Evolutionary conservation across 805 yeast species (phyloP).

Genomic region (Lipomyces mesembrius): DNA sequence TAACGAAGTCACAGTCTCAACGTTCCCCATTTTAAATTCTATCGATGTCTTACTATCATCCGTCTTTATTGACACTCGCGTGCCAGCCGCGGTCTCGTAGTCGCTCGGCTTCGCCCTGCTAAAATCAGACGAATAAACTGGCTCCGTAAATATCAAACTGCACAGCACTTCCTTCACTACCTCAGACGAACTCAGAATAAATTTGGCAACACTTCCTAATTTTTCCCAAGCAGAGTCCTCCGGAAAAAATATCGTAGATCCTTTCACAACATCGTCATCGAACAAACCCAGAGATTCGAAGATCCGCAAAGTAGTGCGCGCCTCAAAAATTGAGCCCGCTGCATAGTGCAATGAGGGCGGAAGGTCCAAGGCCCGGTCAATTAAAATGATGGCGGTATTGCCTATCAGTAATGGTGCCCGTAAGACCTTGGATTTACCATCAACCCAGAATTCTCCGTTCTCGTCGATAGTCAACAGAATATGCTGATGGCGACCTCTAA

Average conservation of each 20-base stretch:
- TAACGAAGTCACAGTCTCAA: slow-evolving; percentile 1
- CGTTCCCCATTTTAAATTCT: slow-evolving; percentile 2
- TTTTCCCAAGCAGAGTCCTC: slow-evolving; percentile 29
- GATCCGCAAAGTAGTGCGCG: slow-evolving; percentile 6
- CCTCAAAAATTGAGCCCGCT: slow-evolving; percentile 17
- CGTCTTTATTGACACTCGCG: slow-evolving; percentile 15
- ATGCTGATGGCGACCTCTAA: slow-evolving; percentile 19
- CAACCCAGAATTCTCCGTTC: slow-evolving; percentile 4
- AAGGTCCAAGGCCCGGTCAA: slow-evolving; percentile 28
- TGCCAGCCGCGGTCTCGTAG: slow-evolving; percentile 24
- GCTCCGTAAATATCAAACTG: slow-evolving; percentile 26
- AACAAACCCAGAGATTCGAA: slow-evolving; percentile 20
- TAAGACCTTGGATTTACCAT: slow-evolving; percentile 20
- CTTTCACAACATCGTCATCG: slow-evolving; percentile 8
- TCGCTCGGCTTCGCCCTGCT: not conserved
- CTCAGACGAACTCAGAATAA: slow-evolving; percentile 2
- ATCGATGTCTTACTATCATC: not conserved
- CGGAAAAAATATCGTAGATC: slow-evolving; percentile 30
- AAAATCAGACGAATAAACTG: slow-evolving; percentile 22
- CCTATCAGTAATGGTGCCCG: slow-evolving; percentile 27
- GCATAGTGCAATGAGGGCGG: slow-evolving; percentile 31
- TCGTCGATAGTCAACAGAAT: slow-evolving; percentile 2
- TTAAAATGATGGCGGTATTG: slow-evolving; percentile 26
- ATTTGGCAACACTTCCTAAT: slow-evolving; percentile 23
- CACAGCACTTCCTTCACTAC: slow-evolving; percentile 17